Percentiles rank a stretch among this genome's conserved stretches.
Evolutionary conservation across 169 alveolate species (phyloP).

Genomic region (Plasmodium gonderi): DNA sequence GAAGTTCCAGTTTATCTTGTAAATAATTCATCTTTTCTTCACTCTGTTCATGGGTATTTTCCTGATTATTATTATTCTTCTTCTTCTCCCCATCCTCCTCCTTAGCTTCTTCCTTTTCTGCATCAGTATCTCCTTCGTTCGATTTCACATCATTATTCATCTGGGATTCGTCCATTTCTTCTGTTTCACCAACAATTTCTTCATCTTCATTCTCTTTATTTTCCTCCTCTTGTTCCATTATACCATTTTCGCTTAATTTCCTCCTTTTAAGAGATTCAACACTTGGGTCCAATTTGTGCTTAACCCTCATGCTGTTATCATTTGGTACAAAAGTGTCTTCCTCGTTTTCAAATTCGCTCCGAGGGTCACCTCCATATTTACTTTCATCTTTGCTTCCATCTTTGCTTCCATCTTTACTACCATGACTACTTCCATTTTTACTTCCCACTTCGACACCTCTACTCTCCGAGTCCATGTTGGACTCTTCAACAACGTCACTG

Average conservation of each 20-base stretch:
- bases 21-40: conserved; percentile 42
- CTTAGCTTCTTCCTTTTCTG: conserved; percentile 38
- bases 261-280: conserved; percentile 10
- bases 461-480: background rate
- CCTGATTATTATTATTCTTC: conserved; percentile 77
- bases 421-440: background rate
- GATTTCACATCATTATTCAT: background rate
- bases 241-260: background rate
- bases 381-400: background rate
- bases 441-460: background rate
- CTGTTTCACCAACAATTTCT: too few species aligned
- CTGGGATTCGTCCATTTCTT: background rate
- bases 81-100: conserved; percentile 78
- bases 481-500: background rate
- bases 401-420: background rate
- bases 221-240: background rate
- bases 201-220: background rate
- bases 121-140: conserved; percentile 22
- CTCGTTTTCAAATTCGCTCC: background rate
- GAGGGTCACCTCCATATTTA: background rate
- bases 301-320: background rate
- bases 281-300: background rate
- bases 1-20: conserved; percentile 40
- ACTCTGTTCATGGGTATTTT: conserved; percentile 76
- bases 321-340: background rate